Evolutionary conservation across 2,329 filamentous ascomycete species (phyloP).

Genomic region (Lecanosticta acicola): DNA sequence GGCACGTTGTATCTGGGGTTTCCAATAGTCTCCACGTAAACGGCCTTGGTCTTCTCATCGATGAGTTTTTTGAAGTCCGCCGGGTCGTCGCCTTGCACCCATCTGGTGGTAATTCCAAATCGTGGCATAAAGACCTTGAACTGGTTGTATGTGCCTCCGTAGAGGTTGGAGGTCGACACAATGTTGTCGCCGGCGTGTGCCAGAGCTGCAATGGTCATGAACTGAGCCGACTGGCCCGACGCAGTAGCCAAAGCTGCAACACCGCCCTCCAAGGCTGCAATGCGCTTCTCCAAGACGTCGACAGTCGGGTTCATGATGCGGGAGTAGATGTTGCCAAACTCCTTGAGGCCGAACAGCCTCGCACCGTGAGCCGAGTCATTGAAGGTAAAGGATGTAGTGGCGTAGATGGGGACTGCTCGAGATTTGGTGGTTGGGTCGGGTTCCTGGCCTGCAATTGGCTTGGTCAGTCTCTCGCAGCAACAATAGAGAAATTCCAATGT

Average conservation of each 20-base stretch:
- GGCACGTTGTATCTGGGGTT: slow-evolving; percentile 93
- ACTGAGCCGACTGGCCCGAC: slow-evolving; percentile 86
- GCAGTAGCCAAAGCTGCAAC: slow-evolving; percentile 77
- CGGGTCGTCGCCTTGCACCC: slow-evolving; percentile 72
- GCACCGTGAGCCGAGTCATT: slow-evolving; percentile 95
- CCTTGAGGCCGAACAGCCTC: slow-evolving; percentile 91
- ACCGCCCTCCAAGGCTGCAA: slow-evolving; percentile 92
- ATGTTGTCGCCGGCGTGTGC: slow-evolving; percentile 89
- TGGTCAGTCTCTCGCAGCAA: slow-evolving; percentile 3
- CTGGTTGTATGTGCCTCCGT: slow-evolving; percentile 96
- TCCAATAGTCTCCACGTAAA: slow-evolving; percentile 88
- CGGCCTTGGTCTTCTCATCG: slow-evolving; percentile 87
- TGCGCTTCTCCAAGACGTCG: slow-evolving; percentile 92
- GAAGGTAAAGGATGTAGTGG: slow-evolving; percentile 85
- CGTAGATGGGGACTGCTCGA: slow-evolving; percentile 92
- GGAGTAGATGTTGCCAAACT: slow-evolving; percentile 96
- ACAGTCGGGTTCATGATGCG: slow-evolving; percentile 95
- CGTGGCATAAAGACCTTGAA: slow-evolving; percentile 85
- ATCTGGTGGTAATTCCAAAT: slow-evolving; percentile 84
- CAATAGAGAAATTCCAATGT: neutral
- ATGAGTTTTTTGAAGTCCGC: slow-evolving; percentile 76
- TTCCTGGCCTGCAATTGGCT: slow-evolving; percentile 55
- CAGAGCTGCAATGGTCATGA: slow-evolving; percentile 81
- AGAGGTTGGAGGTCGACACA: slow-evolving; percentile 81
- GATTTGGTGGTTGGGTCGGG: slow-evolving; percentile 78